Evolutionary conservation across 768 basidiomycete genomes (phyloP), one percentile per base, ranked within the genome.

Genomic region (Calocybe indica): DNA sequence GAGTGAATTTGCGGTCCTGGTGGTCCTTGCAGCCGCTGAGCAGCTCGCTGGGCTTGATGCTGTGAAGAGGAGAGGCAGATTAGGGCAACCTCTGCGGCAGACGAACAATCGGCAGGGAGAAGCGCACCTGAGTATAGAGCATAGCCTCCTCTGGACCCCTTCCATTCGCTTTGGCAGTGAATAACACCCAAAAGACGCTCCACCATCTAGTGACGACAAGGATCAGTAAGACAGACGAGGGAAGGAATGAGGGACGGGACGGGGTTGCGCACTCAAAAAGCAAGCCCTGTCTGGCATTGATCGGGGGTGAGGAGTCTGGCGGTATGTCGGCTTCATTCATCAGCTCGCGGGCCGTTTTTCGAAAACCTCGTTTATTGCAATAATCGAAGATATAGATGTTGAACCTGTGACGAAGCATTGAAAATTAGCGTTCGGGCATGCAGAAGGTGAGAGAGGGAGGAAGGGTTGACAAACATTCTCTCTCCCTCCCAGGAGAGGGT

Each of bases 301-400:
- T 91, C 50, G 88, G 88, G 0, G 88, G 88, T 1, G 69, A 63
- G 1, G 84, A 71, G 46, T 86, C 81, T 3, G 67, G 58, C 0
- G 79, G 64, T 30, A 89, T 76, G 0, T 83, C 81, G 0, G 88
- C 87, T 58, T 91, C 88, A 10, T 38, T 37, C 55, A 79, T 65
- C 38, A 91, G 76, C 58, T 88, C 80, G 32, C 64, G 69, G 8
- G 87, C 87, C 1, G 88, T 88, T 61, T 83, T 86, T 56, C 63
- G 68, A 55, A 81, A 91, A 46, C 88, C 88, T 45, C 87, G 82
- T 65, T 91, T 91, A 58, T 61, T 67, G 67, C 88, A 90, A 58
- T 91, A 91, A 69, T 91, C 88, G 60, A 85, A 77, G 55, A 91
- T 90, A 67, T 91, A 91, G 60, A 90, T 88, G 67, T 90, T 89